phyloP scores from a whole-genome alignment of 768 basidiomycete genomes.

The Leccinum rimulosum region DNA sequence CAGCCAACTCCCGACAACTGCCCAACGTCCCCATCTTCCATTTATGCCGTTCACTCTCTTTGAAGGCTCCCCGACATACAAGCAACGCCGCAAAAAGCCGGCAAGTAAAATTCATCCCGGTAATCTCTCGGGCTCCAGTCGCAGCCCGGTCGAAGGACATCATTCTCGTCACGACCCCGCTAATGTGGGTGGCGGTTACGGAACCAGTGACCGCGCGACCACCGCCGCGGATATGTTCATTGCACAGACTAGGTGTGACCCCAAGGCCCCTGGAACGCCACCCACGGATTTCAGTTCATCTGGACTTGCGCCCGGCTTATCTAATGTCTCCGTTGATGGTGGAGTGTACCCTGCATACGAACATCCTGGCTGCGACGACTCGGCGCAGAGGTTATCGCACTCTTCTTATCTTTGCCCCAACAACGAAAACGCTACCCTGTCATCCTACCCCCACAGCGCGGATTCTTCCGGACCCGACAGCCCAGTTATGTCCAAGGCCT shows the following conservation, averaged over 20 bases:
- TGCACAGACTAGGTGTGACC: constrained; percentile 59
- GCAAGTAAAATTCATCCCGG: constrained; percentile 35
- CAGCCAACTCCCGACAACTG: constrained; percentile 14
- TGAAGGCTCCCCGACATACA: constrained; percentile 85
- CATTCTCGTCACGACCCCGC: constrained; percentile 12
- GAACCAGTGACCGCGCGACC: constrained; percentile 32
- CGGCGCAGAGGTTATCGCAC: constrained; percentile 17
- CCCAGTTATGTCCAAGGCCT: constrained; percentile 56
- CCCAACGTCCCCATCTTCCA: constrained; percentile 29
- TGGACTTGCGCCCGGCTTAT: constrained; percentile 21
- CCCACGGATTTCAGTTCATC: constrained; percentile 15
- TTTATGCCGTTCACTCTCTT: constrained; percentile 74
- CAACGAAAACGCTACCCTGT: constrained; percentile 12
- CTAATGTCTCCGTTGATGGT: constrained; percentile 20
- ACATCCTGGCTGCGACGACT: constrained; percentile 18
- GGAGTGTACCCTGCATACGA: constrained; percentile 20
- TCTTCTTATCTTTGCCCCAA: constrained; percentile 14
- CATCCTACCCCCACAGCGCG: constrained; percentile 21
- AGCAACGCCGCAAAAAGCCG: constrained; percentile 80
- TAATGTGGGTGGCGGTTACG: constrained; percentile 28
- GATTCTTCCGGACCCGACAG: constrained; percentile 21
- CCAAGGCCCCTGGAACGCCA: constrained; percentile 29
- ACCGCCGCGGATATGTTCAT: constrained; percentile 68
- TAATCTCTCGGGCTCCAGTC: constrained; percentile 29
- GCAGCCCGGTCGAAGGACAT: constrained; percentile 21